Percentiles rank a stretch among this genome's conserved stretches.
Conservation (phyloP, 208 protist genomes). For the Trypanosoma congolense region DNA sequence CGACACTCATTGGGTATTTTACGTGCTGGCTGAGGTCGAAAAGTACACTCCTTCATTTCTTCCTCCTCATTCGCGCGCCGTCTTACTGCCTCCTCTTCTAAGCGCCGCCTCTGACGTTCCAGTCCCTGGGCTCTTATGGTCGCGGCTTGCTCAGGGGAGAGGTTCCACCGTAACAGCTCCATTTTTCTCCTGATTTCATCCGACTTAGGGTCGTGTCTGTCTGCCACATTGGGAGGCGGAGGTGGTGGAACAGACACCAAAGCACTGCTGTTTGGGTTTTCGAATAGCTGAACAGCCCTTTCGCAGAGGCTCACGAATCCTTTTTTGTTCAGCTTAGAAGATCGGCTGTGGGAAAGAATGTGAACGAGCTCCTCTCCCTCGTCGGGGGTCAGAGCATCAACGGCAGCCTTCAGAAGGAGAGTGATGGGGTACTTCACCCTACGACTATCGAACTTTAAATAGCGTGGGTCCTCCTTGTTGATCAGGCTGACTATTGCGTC, state of each 20-base stretch:
- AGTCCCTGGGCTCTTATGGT: conserved; percentile 31
- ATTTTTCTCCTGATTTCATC: not conserved
- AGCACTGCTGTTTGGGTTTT: conserved; percentile 20
- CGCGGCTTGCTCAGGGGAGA: conserved; percentile 36
- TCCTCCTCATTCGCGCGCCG: conserved; percentile 25
- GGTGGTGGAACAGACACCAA: conserved; percentile 10
- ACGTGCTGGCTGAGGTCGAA: conserved; percentile 45
- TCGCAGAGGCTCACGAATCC: conserved; percentile 41
- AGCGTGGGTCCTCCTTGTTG: conserved; percentile 12
- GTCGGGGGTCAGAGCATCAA: conserved; percentile 45
- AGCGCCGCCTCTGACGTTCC: conserved; percentile 32
- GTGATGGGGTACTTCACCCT: conserved; percentile 28
- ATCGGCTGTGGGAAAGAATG: conserved; percentile 36
- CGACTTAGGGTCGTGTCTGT: not conserved
- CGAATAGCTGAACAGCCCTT: conserved; percentile 9
- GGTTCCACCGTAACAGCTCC: conserved; percentile 36
- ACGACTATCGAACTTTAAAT: conserved; percentile 12
- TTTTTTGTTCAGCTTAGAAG: conserved; percentile 26
- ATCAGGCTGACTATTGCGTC: conserved; percentile 23
- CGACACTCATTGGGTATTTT: conserved; percentile 74
- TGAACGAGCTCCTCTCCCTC: conserved; percentile 60
- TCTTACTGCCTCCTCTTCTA: conserved; percentile 28
- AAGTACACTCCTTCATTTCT: conserved; percentile 32
- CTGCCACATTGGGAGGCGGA: not conserved
- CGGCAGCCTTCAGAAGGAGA: conserved; percentile 42